Conservation (phyloP, 2,329 filamentous ascomycete genomes). For the Ceratocystis lukuohia region DNA sequence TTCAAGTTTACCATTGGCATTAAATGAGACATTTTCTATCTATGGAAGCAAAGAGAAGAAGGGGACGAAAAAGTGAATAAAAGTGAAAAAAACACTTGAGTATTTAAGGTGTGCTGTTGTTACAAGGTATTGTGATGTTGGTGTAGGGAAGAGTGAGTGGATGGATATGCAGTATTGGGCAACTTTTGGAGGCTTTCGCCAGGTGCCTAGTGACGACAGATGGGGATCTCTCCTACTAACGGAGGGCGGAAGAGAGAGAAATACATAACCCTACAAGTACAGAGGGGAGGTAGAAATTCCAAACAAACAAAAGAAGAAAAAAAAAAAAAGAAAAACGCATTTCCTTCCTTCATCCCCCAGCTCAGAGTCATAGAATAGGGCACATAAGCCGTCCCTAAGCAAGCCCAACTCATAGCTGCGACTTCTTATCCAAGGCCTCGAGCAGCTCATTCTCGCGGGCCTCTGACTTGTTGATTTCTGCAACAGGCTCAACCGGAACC, state of each 20-base stretch:
- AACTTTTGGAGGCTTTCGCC: neutral
- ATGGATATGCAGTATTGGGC: neutral
- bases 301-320: neutral
- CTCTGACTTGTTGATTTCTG: constrained; percentile 18
- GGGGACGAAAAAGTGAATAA: no score
- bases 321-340: neutral
- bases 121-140: neutral
- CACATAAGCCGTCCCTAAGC: neutral
- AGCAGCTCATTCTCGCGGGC: constrained; percentile 30
- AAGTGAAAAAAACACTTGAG: neutral
- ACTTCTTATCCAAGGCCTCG: constrained; percentile 30
- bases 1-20: neutral
- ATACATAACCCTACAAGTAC: neutral
- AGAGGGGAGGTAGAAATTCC: neutral
- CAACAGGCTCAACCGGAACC: constrained; percentile 20
- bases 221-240: neutral
- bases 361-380: neutral
- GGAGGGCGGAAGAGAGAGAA: neutral
- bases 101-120: constrained; percentile 2
- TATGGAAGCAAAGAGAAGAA: neutral
- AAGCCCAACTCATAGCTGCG: constrained; percentile 20
- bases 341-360: neutral
- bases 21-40: neutral
- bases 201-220: neutral
- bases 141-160: neutral